Evolutionary conservation across 352 stramenopile genomes (phyloP).

Genomic region (Aphanomyces euteiches): DNA sequence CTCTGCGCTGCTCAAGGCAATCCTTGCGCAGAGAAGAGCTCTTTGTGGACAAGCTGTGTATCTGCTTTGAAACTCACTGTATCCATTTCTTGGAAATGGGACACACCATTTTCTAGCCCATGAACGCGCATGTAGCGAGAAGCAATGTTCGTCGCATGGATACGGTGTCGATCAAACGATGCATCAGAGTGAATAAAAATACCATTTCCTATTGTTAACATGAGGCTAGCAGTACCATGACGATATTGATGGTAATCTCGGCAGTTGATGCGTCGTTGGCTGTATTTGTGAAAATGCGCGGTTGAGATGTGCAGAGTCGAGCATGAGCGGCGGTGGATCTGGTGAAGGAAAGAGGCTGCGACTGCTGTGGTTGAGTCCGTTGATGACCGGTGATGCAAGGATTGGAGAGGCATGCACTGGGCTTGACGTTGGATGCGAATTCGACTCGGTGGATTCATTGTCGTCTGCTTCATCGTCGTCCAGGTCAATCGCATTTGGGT

Average conservation of each 20-base stretch:
- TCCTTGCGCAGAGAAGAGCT: too few species aligned
- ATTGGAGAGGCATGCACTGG: background rate
- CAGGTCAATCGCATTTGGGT: conserved; percentile 28
- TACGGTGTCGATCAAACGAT: background rate
- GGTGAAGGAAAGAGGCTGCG: conserved; percentile 17
- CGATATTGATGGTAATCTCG: conserved; percentile 25
- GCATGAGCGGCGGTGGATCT: background rate
- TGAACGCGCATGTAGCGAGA: too few species aligned
- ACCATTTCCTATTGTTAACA: conserved; percentile 4
- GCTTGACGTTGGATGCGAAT: background rate
- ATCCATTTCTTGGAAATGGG: too few species aligned
- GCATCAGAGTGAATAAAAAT: conserved; percentile 25
- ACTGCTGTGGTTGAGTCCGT: conserved; percentile 8
- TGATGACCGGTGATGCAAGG: background rate
- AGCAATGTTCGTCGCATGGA: background rate
- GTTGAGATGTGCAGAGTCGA: background rate
- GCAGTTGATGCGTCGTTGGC: background rate
- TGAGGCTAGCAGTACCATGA: conserved; percentile 29
- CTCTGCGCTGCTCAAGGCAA: too few species aligned
- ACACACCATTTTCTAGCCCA: too few species aligned
- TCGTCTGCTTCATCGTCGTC: conserved; percentile 26
- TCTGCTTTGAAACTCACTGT: too few species aligned
- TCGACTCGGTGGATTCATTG: background rate
- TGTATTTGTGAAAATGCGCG: background rate
- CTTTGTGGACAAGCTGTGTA: too few species aligned